Conservation (phyloP, 345 rosid genomes). For the Eucalyptus curtisii region DNA sequence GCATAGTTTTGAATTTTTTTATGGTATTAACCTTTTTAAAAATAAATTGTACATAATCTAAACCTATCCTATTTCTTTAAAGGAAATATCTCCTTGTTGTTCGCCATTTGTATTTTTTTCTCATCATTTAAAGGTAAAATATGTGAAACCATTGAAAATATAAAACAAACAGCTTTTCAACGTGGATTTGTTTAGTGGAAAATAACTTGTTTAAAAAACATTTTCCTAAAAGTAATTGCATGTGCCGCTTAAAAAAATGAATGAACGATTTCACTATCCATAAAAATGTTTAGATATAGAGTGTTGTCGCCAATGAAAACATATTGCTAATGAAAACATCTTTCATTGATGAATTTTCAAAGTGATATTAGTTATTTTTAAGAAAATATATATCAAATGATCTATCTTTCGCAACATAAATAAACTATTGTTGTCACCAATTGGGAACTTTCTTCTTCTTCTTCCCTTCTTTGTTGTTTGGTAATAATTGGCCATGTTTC, state of each 20-base stretch:
- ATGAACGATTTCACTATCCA: not conserved
- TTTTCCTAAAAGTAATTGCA: not conserved
- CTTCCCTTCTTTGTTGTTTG: not conserved
- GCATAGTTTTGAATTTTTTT: not conserved
- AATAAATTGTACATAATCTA: not conserved
- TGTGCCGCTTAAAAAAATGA: not conserved
- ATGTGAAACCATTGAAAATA: not conserved
- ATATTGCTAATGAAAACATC: no score
- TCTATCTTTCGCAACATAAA: not conserved
- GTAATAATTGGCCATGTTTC: not conserved
- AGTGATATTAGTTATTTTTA: not conserved
- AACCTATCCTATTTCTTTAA: not conserved
- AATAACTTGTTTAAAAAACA: not conserved
- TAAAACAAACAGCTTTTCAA: not conserved
- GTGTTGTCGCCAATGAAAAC: fast-evolving
- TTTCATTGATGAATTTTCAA: not conserved
- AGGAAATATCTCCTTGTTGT: not conserved
- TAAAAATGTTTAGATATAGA: not conserved
- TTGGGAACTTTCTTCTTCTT: not conserved
- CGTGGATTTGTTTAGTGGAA: not conserved
- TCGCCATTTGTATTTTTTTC: not conserved
- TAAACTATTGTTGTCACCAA: fast-evolving
- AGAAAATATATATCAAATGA: not conserved
- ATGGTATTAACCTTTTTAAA: not conserved
- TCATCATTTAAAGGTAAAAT: not conserved